Conservation (phyloP, 768 basidiomycete genomes). For the Hygrocybe punicea region DNA sequence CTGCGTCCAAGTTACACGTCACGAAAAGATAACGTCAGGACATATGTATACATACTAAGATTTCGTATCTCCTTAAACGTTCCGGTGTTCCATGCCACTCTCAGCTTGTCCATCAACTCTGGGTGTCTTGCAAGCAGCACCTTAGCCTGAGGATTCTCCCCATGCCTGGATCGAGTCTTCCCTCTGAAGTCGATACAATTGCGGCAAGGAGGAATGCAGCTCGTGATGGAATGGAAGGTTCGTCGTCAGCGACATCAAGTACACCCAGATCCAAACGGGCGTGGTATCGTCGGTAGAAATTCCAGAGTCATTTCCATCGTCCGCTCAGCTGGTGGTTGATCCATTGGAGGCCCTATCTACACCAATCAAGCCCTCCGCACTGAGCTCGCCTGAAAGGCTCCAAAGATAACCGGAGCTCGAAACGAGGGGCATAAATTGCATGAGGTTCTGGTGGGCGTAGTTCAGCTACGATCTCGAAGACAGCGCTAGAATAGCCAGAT, state of each 20-base stretch:
- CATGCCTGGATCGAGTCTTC: neutral
- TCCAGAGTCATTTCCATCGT: neutral
- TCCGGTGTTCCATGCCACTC: neutral
- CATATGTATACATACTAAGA: neutral
- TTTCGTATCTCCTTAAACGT: conserved; percentile 3
- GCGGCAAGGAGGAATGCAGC: neutral
- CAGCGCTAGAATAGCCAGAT: too few relatives aligned
- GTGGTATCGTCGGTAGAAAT: neutral
- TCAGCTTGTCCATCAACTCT: neutral
- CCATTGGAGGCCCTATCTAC: neutral
- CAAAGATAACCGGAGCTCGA: too few relatives aligned
- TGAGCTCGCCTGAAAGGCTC: too few relatives aligned
- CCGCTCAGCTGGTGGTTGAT: neutral
- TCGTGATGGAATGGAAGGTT: neutral
- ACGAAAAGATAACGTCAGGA: neutral
- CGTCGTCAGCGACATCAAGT: neutral
- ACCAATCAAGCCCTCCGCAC: too few relatives aligned
- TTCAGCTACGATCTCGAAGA: too few relatives aligned
- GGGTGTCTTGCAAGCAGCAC: neutral
- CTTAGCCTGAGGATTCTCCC: neutral
- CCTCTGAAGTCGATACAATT: neutral
- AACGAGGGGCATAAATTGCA: too few relatives aligned
- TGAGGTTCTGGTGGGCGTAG: too few relatives aligned
- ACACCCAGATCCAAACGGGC: neutral
- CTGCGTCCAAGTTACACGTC: neutral